A percentile compares a stretch with the other conserved stretches of the same genome.
These are phyloP conservation scores for Aspergillus spinulosporus DNA, from an alignment of 2,329 filamentous ascomycete species.

Conservation along the genomic window DNA sequence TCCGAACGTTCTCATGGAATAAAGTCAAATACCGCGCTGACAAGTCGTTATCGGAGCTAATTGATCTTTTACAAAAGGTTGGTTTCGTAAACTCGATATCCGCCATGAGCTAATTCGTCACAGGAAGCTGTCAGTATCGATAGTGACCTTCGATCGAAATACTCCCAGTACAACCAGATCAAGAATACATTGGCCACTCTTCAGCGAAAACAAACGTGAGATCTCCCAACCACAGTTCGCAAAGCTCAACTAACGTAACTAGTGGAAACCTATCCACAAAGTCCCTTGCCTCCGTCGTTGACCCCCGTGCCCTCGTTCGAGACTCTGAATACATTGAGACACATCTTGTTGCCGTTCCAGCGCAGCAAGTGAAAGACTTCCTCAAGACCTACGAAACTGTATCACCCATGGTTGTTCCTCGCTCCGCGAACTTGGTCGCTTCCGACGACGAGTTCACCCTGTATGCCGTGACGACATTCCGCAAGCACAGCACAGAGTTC, in stretches of 20 bases:
- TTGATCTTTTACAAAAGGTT: slow-evolving; percentile 86
- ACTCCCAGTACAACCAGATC: slow-evolving; percentile 88
- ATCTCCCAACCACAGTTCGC: background rate
- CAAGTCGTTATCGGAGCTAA: slow-evolving; percentile 81
- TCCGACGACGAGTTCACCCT: slow-evolving; percentile 87
- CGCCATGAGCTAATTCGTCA: slow-evolving; percentile 1
- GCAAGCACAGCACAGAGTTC: slow-evolving; percentile 85
- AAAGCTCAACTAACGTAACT: background rate
- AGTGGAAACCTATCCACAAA: slow-evolving; percentile 93
- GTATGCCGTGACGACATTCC: slow-evolving; percentile 88
- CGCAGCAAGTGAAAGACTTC: slow-evolving; percentile 80
- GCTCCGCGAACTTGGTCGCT: slow-evolving; percentile 76
- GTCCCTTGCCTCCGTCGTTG: slow-evolving; percentile 84
- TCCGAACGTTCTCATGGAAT: slow-evolving; percentile 90
- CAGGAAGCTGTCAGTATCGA: slow-evolving; percentile 89
- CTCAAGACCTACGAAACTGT: slow-evolving; percentile 85
- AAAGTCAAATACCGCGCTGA: slow-evolving; percentile 96
- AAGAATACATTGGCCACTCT: slow-evolving; percentile 80
- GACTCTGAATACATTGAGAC: slow-evolving; percentile 97
- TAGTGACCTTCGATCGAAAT: slow-evolving; percentile 93
- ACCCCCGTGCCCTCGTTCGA: slow-evolving; percentile 75
- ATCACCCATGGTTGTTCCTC: slow-evolving; percentile 87
- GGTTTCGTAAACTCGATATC: background rate
- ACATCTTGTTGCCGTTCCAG: slow-evolving; percentile 86
- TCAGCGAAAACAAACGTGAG: slow-evolving; percentile 82